These are phyloP conservation scores for Platanthera zijinensis DNA, from an alignment of 106 monocot species.

Conservation along the genomic window DNA sequence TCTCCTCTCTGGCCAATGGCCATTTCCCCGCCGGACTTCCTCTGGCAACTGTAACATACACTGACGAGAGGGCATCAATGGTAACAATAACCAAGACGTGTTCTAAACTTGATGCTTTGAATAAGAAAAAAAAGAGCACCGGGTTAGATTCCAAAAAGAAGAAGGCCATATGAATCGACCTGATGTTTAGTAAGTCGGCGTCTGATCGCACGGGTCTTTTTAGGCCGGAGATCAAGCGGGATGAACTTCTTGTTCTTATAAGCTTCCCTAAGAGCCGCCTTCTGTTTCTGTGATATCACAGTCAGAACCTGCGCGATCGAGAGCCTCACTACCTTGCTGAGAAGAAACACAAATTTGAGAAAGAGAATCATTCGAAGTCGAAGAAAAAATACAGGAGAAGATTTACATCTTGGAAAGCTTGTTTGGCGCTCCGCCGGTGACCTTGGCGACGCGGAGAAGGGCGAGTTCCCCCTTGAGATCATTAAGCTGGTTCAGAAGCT, in stretches of 20 bases:
- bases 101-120: too few relatives aligned
- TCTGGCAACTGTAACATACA: too few relatives aligned
- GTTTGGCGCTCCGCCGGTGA: slow-evolving; percentile 72
- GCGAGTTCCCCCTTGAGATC: slow-evolving; percentile 70
- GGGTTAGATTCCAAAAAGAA: background rate
- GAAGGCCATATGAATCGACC: slow-evolving; percentile 17
- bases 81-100: too few relatives aligned
- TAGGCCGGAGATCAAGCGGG: slow-evolving; percentile 78
- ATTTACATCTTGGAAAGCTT: slow-evolving; percentile 75
- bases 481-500: slow-evolving; percentile 53
- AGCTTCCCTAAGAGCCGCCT: slow-evolving; percentile 65
- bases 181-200: slow-evolving; percentile 75
- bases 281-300: slow-evolving; percentile 93
- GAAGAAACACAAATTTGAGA: background rate
- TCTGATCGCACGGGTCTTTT: slow-evolving; percentile 80
- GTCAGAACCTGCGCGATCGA: slow-evolving; percentile 80
- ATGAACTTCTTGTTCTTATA: slow-evolving; percentile 76
- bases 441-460: slow-evolving; percentile 67
- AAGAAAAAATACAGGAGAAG: background rate
- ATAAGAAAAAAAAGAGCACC: background rate
- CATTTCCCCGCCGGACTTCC: too few relatives aligned
- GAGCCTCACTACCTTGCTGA: slow-evolving; percentile 66
- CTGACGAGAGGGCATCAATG: too few relatives aligned
- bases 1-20: too few relatives aligned
- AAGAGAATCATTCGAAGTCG: too few relatives aligned